Evolutionary conservation across 1,284 basidiomycete species (phyloP), one percentile per base, ranked within the genome.

Genomic region (Pseudozyma thailandica): DNA sequence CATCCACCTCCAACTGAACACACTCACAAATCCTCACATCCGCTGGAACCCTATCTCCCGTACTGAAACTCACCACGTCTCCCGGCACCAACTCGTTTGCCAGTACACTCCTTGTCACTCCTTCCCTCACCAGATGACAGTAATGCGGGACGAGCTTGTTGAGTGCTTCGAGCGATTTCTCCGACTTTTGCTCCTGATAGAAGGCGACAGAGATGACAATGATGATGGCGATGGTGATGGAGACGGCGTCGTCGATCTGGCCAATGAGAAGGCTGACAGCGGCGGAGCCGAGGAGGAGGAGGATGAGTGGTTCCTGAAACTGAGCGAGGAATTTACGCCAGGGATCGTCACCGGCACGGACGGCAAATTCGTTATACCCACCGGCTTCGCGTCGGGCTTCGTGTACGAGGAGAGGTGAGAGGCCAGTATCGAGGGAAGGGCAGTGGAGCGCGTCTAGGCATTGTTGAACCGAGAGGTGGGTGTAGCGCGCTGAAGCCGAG

Each of bases 141-240:
- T 94, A 93, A 81, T 97, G 94, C 0, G 94, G 94, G 12, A 96
- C 94, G 37, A 96, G 90, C 84, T 95, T 96, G 85, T 94, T 96
- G 27, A 98, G 86, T 0, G 95, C 93, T 83, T 96, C 93, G 25
- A 98, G 86, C 54, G 91, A 93, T 85, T 97, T 91, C 84, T 98
- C 95, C 0, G 94, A 97, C 38, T 94, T 87, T 70, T 91, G 90
- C 84, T 98, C 94, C 83, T 98, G 94, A 33, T 97, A 89, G 79
- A 97, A 97, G 1, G 93, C 95, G 62, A 98, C 94, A 20, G 93
- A 93, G 16, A 98, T 85, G 26, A 98, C 94, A 62, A 98, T 97
- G 26, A 91, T 84, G 20, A 98, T 91, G 28, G 94, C 94, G n/a
- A 95, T 87, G 6, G 92, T 90, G 62, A 98, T 98, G 81, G 92